A percentile compares a stretch with the other conserved stretches of the same genome.
These are phyloP conservation scores for Castanopsis chinensis DNA, from an alignment of 306 rosid species.

Conservation along the genomic window DNA sequence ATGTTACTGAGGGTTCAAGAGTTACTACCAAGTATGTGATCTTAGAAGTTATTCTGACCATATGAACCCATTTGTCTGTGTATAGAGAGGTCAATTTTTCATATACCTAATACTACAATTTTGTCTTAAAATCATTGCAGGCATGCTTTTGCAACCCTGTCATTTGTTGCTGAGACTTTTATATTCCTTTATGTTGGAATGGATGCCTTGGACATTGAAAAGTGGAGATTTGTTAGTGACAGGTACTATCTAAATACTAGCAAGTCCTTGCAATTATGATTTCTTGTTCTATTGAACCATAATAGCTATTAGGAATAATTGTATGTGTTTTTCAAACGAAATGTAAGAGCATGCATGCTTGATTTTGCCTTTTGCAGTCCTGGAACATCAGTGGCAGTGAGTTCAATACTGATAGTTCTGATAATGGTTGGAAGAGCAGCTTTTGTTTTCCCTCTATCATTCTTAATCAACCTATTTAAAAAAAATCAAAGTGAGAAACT, in stretches of 20 bases:
- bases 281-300: not conserved
- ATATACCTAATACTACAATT: slow-evolving; percentile 4
- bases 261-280: slow-evolving; percentile 10
- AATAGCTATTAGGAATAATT: not conserved
- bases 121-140: slow-evolving; percentile 37
- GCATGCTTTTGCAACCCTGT: slow-evolving; percentile 93
- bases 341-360: slow-evolving; percentile 11
- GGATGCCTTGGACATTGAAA: slow-evolving; percentile 99
- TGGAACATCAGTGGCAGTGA: slow-evolving; percentile 79
- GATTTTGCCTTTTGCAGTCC: slow-evolving; percentile 61
- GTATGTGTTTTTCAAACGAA: not conserved
- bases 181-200: slow-evolving; percentile 98
- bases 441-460: slow-evolving; percentile 87
- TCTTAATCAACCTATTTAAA: slow-evolving; percentile 68
- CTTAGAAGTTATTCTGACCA: slow-evolving; percentile 19
- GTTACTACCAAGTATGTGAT: slow-evolving; percentile 75
- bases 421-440: slow-evolving; percentile 88
- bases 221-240: slow-evolving; percentile 90
- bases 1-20: slow-evolving; percentile 93
- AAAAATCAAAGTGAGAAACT: slow-evolving; percentile 48
- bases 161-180: slow-evolving; percentile 84
- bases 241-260: slow-evolving; percentile 51
- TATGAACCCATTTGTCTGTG: slow-evolving; percentile 17
- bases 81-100: slow-evolving; percentile 8
- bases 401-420: slow-evolving; percentile 70